phyloP scores from a whole-genome alignment of 345 rosid genomes.

The rapeseed (Brassica napus) region DNA sequence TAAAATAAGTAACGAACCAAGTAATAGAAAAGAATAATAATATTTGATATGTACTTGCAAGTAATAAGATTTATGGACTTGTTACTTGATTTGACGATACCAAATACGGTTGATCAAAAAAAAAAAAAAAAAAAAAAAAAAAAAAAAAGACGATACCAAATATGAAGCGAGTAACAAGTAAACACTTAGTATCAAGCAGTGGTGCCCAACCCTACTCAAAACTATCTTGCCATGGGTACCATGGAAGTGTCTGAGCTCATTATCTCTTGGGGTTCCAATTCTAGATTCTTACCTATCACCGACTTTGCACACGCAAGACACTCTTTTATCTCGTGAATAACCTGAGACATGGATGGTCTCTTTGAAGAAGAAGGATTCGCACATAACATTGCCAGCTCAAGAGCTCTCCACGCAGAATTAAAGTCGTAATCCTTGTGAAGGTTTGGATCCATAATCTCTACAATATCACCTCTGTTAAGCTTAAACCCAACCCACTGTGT shows the following conservation, averaged over 20 bases:
- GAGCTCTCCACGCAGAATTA: neutral
- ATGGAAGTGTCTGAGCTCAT: neutral
- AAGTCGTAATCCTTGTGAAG: neutral
- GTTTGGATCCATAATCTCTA: neutral
- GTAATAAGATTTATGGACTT: too few relatives aligned
- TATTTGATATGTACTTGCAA: too few relatives aligned
- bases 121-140: too few relatives aligned
- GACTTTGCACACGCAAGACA: neutral
- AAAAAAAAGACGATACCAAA: too few relatives aligned
- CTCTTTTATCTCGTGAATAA: neutral
- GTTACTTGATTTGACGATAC: too few relatives aligned
- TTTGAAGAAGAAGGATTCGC: neutral
- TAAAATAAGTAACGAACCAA: too few relatives aligned
- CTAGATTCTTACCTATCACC: neutral
- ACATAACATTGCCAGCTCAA: neutral
- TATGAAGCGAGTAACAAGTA: too few relatives aligned
- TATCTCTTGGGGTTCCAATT: neutral
- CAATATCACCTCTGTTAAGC: neutral
- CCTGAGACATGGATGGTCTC: neutral
- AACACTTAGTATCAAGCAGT: too few relatives aligned
- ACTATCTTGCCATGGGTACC: neutral
- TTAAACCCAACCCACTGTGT: neutral
- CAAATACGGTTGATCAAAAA: too few relatives aligned
- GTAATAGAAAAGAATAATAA: too few relatives aligned
- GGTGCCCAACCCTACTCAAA: neutral